These are phyloP conservation scores for Nannochloropsis gaditana DNA, from an alignment of 108 stramenopile species.

Conservation along the genomic window DNA sequence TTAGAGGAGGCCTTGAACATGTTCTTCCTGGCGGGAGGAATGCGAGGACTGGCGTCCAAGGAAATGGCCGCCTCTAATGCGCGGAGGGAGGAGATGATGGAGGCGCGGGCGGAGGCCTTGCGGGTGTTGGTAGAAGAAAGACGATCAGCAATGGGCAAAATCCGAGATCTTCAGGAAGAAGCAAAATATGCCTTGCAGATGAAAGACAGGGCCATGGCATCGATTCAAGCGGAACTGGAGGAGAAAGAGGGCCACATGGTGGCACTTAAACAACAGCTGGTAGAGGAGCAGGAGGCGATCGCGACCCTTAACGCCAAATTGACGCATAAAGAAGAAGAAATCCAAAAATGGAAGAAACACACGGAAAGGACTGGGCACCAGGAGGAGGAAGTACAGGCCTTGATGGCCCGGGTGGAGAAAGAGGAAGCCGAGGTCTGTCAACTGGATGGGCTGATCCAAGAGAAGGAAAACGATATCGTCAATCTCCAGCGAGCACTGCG, in stretches of 20 bases:
- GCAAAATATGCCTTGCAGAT: neutral
- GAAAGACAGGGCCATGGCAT: neutral
- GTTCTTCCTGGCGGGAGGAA: slow-evolving; percentile 13
- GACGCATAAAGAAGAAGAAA: neutral
- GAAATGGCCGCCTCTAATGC: neutral
- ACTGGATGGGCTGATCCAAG: neutral
- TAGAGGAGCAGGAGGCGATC: neutral
- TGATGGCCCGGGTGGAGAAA: neutral
- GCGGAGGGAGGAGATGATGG: neutral
- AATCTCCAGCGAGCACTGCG: neutral
- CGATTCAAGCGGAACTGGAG: neutral
- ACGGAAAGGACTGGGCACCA: neutral
- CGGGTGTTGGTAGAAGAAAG: slow-evolving; percentile 14
- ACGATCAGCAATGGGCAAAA: neutral
- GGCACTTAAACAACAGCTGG: neutral
- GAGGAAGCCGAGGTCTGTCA: neutral
- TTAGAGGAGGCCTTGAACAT: slow-evolving; percentile 7
- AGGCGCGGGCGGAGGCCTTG: slow-evolving; percentile 13
- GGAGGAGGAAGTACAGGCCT: neutral
- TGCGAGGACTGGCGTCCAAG: neutral
- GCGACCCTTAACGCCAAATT: neutral
- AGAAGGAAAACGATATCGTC: slow-evolving; percentile 18
- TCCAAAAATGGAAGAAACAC: neutral
- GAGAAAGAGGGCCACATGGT: neutral
- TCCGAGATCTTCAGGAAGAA: neutral